phyloP scores from a whole-genome alignment of 805 yeast species.

The Hanseniaspora nectarophila region DNA sequence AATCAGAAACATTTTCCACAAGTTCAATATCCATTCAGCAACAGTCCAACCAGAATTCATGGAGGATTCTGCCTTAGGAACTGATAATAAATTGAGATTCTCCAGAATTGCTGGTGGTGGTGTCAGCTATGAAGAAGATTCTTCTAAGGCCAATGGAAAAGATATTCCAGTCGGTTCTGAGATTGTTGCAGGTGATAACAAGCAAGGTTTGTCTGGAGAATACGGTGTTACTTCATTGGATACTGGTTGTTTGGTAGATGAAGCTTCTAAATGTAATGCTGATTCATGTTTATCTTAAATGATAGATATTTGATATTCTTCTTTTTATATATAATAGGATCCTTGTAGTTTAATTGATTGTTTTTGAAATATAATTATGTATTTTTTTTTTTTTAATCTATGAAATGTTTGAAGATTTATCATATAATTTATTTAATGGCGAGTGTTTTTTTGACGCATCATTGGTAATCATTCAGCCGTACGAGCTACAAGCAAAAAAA shows the following conservation, averaged over 20 bases:
- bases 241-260: constrained; percentile 39
- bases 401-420: no score
- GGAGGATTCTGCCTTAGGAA: constrained; percentile 23
- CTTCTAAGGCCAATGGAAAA: constrained; percentile 9
- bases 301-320: background rate
- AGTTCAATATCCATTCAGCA: constrained; percentile 78
- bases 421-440: no score
- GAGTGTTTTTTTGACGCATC: no score
- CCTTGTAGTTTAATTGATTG: no score
- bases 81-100: constrained; percentile 28
- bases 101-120: constrained; percentile 29
- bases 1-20: constrained; percentile 69
- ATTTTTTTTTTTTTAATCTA: background rate
- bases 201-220: constrained; percentile 21
- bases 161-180: constrained; percentile 19
- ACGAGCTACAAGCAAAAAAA: no score
- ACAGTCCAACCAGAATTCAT: constrained; percentile 93
- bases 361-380: no score
- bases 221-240: constrained; percentile 29
- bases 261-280: constrained; percentile 41
- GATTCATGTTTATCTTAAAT: constrained; percentile 28
- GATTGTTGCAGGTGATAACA: constrained; percentile 11
- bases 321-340: no score
- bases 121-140: constrained; percentile 14
- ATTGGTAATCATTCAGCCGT: no score